These are phyloP conservation scores for Populus nigra DNA, from an alignment of 345 rosid genomes.

Conservation along the genomic window DNA sequence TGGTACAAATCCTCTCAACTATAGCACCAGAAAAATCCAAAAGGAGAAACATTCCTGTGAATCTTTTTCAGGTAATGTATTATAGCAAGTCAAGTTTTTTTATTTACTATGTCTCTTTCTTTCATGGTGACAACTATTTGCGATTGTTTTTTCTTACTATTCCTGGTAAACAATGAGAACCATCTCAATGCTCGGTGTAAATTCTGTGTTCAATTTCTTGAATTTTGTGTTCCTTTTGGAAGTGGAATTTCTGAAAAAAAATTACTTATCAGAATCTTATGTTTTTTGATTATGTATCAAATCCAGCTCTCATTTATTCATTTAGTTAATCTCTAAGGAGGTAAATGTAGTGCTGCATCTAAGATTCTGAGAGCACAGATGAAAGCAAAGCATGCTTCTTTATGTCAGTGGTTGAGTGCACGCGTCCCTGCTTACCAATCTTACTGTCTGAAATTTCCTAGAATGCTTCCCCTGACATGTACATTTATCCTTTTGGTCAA, in stretches of 20 bases:
- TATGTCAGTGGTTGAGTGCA: not conserved
- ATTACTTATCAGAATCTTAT: not conserved
- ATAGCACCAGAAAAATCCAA: slow-evolving; percentile 69
- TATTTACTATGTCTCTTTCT: not conserved
- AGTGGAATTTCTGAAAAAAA: not conserved
- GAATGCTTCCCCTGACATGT: not conserved
- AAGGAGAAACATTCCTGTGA: slow-evolving; percentile 61
- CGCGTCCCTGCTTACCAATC: not conserved
- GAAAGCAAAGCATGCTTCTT: not conserved
- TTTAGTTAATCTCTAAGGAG: not conserved
- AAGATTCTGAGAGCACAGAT: not conserved
- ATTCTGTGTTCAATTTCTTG: not conserved
- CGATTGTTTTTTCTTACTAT: not conserved
- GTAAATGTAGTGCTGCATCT: not conserved
- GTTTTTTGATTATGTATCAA: not conserved
- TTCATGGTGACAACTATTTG: not conserved
- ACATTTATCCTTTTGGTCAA: not conserved
- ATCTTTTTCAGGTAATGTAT: slow-evolving; percentile 55
- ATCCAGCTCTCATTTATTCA: not conserved
- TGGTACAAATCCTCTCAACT: slow-evolving; percentile 92
- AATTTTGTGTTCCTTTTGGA: not conserved
- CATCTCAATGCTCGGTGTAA: not conserved
- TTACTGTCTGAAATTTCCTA: not conserved
- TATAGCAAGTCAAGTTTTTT: not conserved
- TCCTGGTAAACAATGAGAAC: not conserved